phyloP scores from a whole-genome alignment of 805 yeast genomes.

The Phaffomyces thermotolerans region DNA sequence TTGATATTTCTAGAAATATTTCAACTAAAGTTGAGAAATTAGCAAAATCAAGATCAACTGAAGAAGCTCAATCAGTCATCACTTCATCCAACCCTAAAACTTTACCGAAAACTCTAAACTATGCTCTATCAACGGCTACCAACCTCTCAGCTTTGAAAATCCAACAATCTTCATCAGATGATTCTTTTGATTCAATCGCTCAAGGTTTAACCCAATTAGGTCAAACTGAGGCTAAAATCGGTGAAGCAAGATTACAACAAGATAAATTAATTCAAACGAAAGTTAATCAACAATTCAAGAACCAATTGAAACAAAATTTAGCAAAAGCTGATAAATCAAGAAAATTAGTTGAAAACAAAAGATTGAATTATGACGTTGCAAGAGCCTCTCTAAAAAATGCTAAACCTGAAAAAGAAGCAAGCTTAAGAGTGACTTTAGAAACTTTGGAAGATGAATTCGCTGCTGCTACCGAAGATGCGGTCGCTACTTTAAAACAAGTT shows the following conservation, averaged over 20 bases:
- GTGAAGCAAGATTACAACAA: constrained; percentile 77
- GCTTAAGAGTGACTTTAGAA: constrained; percentile 69
- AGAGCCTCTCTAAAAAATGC: constrained; percentile 46
- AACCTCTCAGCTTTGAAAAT: constrained; percentile 33
- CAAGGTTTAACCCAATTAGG: constrained; percentile 62
- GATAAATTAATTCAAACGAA: constrained; percentile 64
- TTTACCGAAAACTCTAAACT: constrained; percentile 75
- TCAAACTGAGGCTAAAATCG: constrained; percentile 63
- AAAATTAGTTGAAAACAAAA: constrained; percentile 66
- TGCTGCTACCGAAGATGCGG: constrained; percentile 83
- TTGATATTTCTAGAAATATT: constrained; percentile 61
- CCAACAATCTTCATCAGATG: constrained; percentile 27
- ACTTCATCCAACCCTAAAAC: constrained; percentile 40
- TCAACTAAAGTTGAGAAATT: constrained; percentile 57
- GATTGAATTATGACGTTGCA: constrained; percentile 75
- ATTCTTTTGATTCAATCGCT: constrained; percentile 44
- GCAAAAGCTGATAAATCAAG: constrained; percentile 62
- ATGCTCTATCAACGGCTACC: constrained; percentile 74
- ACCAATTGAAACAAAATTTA: constrained; percentile 54
- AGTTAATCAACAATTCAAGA: constrained; percentile 60
- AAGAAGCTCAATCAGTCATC: constrained; percentile 76
- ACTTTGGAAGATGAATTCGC: constrained; percentile 86
- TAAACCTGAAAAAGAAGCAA: constrained; percentile 61
- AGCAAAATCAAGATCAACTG: constrained; percentile 65
- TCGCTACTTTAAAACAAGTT: constrained; percentile 72